These are phyloP conservation scores for Fomes fomentarius DNA, from an alignment of 1,284 basidiomycete species.

Conservation along the genomic window DNA sequence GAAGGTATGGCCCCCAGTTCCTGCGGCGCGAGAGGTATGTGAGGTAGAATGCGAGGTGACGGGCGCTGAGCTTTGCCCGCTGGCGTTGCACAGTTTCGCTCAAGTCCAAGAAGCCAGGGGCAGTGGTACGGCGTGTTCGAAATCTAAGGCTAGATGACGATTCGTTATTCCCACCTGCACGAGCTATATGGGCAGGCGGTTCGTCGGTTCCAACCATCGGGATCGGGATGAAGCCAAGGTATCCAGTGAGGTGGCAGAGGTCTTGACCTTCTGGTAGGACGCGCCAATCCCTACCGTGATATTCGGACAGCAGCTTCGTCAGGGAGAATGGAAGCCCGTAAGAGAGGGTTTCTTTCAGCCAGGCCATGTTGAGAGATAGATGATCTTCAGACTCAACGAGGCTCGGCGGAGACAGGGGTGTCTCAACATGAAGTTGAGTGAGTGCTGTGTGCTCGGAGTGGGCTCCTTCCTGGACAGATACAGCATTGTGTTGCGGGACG, in stretches of 20 bases:
- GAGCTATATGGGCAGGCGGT: not conserved
- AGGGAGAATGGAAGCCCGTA: slow-evolving; percentile 28
- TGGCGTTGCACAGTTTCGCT: slow-evolving; percentile 28
- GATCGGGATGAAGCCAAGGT: slow-evolving; percentile 23
- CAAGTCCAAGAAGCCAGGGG: slow-evolving; percentile 10
- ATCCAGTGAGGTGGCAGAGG: slow-evolving; percentile 19
- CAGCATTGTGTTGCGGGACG: not conserved
- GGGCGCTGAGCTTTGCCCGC: slow-evolving; percentile 29
- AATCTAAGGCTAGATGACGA: too few species aligned
- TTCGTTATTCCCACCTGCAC: too few species aligned
- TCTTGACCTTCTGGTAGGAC: slow-evolving; percentile 15
- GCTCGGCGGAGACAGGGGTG: slow-evolving; percentile 11
- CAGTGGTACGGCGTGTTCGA: too few species aligned
- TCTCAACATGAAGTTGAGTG: slow-evolving; percentile 2
- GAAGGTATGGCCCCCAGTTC: slow-evolving; percentile 51
- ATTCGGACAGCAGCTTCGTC: slow-evolving; percentile 21
- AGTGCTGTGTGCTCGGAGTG: not conserved
- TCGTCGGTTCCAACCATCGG: not conserved
- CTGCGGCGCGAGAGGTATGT: slow-evolving; percentile 44
- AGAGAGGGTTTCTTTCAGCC: slow-evolving; percentile 27
- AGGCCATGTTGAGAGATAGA: slow-evolving; percentile 29
- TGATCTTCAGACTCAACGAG: not conserved
- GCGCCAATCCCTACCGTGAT: slow-evolving; percentile 30
- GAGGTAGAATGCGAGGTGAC: slow-evolving; percentile 50
- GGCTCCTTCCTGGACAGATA: not conserved